Conservation (phyloP, 2,329 filamentous ascomycete genomes). For the Pezicula carpinea region DNA sequence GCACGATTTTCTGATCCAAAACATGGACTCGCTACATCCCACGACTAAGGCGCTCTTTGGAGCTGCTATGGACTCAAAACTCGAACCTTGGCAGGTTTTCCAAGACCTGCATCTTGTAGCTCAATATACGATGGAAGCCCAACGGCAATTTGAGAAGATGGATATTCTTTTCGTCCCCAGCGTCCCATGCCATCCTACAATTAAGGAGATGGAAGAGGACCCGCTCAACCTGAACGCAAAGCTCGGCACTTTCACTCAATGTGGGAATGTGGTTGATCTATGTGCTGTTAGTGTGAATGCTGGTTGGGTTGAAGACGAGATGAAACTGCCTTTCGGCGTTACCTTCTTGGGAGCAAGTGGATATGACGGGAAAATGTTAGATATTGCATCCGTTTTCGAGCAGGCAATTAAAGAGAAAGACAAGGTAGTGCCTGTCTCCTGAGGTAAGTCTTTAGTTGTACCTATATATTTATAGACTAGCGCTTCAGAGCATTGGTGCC, state of each 20-base stretch:
- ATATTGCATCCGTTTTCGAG: slow-evolving; percentile 31
- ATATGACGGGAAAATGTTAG: slow-evolving; percentile 30
- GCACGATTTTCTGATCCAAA: slow-evolving; percentile 30
- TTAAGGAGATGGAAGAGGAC: slow-evolving; percentile 44
- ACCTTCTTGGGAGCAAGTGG: slow-evolving; percentile 33
- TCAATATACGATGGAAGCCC: slow-evolving; percentile 20
- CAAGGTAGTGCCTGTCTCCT: slow-evolving; percentile 25
- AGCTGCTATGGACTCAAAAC: slow-evolving; percentile 31
- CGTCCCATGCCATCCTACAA: slow-evolving; percentile 40
- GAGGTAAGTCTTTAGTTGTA: no score
- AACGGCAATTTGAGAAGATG: slow-evolving; percentile 26
- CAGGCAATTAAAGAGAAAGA: slow-evolving; percentile 30
- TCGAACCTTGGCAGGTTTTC: slow-evolving; percentile 39
- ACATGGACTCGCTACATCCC: slow-evolving; percentile 39
- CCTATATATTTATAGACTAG: no score
- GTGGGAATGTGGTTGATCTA: slow-evolving; percentile 50
- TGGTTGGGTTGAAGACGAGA: slow-evolving; percentile 16
- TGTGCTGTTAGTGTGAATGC: slow-evolving; percentile 35
- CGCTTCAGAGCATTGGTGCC: no score
- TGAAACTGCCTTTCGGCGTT: slow-evolving; percentile 32
- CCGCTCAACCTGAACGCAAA: slow-evolving; percentile 45
- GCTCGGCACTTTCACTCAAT: slow-evolving; percentile 47
- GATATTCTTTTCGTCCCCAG: slow-evolving; percentile 47
- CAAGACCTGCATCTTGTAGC: slow-evolving; percentile 29
- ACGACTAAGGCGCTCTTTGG: slow-evolving; percentile 39